A percentile compares a stretch with the other conserved stretches of the same genome.
phyloP scores from a whole-genome alignment of 2,329 filamentous ascomycete species.

The Diplodia intermedia region DNA sequence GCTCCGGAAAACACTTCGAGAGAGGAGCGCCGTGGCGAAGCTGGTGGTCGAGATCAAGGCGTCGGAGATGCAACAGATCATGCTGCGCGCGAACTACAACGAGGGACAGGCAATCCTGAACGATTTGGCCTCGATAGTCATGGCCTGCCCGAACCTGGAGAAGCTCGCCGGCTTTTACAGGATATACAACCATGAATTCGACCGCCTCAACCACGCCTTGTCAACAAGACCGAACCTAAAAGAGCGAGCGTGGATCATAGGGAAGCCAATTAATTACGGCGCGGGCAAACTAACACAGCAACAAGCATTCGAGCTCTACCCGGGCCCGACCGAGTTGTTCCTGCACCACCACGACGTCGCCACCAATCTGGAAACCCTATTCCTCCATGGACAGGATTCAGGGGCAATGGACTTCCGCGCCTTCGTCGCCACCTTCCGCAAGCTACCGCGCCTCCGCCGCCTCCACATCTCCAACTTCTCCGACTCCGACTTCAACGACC shows the following conservation, averaged over 20 bases:
- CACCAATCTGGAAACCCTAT: constrained; percentile 60
- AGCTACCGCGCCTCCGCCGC: constrained; percentile 60
- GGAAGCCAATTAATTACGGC: constrained; percentile 15
- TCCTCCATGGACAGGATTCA: constrained; percentile 52
- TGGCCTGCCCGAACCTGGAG: constrained; percentile 65
- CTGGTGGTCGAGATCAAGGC: constrained; percentile 62
- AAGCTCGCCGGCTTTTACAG: constrained; percentile 60
- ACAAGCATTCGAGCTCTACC: constrained; percentile 51
- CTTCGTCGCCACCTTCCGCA: constrained; percentile 60
- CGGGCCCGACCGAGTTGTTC: constrained; percentile 57
- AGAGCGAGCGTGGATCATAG: constrained; percentile 63
- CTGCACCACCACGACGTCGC: constrained; percentile 61
- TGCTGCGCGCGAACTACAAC: constrained; percentile 46
- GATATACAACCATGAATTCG: constrained; percentile 61
- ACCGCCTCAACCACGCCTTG: constrained; percentile 62
- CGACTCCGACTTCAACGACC: constrained; percentile 62
- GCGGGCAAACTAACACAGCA: constrained; percentile 33
- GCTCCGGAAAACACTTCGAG: constrained; percentile 61
- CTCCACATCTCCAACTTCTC: constrained; percentile 63
- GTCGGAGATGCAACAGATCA: constrained; percentile 54
- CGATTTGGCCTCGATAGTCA: constrained; percentile 62
- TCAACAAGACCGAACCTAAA: constrained; percentile 62
- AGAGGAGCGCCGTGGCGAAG: constrained; percentile 58
- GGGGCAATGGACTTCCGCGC: constrained; percentile 61
- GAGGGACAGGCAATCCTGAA: constrained; percentile 60